Evolutionary conservation across 1,284 basidiomycete species (phyloP), one percentile per base, ranked within the genome.

Genomic region (Lignosus rhinocerotis): DNA sequence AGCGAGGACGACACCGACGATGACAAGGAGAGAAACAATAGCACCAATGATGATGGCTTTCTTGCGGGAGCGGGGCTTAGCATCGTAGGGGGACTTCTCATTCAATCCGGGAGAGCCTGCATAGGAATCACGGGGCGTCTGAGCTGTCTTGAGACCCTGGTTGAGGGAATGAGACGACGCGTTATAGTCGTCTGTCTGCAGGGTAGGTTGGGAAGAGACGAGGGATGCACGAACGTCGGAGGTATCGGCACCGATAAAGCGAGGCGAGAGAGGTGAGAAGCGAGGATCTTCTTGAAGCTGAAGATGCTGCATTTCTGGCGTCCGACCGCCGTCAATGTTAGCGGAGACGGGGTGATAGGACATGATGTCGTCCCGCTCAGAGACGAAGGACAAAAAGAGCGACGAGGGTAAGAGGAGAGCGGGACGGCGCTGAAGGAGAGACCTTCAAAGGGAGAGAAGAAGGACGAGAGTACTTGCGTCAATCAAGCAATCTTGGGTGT

Each of bases 161-260:
- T 73, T 86, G 48, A 91, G 78, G 17, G 81, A 85, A 65, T 87
- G 86, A 36, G 88, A 76, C 31, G 88, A 89, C 65, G 80, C 80
- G 56, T 14, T 39, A n/a, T 12, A n/a, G 5, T 80, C 80, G 9
- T 69, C 73, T 25, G 62, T 72, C 38, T 70, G 75, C 12, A 60
- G 63, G 19, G 62, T 72, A 33, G 67, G 74, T 43, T 82, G 76
- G 6, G 81, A 82, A 12, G 86, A 87, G 5, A 80, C 76, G 61
- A 81, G 77, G 2, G 89, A 90, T 54, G 85, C 75, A 55, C 88
- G 66, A 47, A 70, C 69, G 38, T 64, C 60, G 6, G 63, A 50
- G 30, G 66, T 58, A 16, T 70, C 69, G 25, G 62, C 34, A 31
- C 71, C 73, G 51, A 75, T 65, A 62, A 76, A 76, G 33, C 72